A percentile compares a stretch with the other conserved stretches of the same genome.
These are phyloP conservation scores for Moricandia arvensis DNA, from an alignment of 345 rosid species.

Conservation along the genomic window DNA sequence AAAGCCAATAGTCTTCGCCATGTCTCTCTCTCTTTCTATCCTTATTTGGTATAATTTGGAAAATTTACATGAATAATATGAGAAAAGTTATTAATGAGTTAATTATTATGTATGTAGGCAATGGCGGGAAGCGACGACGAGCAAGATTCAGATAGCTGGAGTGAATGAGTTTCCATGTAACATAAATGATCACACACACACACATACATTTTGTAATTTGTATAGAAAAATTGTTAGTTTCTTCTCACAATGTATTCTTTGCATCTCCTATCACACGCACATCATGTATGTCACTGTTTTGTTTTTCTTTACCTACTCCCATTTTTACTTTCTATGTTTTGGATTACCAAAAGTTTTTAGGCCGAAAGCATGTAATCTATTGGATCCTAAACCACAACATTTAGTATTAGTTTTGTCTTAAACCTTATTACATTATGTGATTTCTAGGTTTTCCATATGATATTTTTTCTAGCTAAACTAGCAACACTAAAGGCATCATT, in stretches of 20 bases:
- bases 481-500: no score
- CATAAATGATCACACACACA: not conserved
- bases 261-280: not conserved
- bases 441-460: no score
- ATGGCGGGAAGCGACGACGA: conserved; percentile 94
- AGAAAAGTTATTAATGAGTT: not conserved
- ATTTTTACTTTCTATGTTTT: no score
- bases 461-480: no score
- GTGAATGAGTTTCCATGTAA: conserved; percentile 43
- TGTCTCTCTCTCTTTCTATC: conserved; percentile 48
- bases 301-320: no score
- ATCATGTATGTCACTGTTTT: no score
- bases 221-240: not conserved
- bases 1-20: conserved; percentile 94
- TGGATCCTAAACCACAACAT: no score
- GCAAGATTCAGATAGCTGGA: conserved; percentile 81
- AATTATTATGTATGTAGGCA: conserved; percentile 45
- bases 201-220: not conserved
- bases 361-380: no score
- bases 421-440: no score
- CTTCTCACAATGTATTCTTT: not conserved
- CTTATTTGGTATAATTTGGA: not conserved
- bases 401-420: no score
- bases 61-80: not conserved
- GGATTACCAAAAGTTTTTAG: no score